A percentile compares a stretch with the other conserved stretches of the same genome.
These are phyloP conservation scores for Camelina sativa DNA, from an alignment of 345 rosid species.

Conservation along the genomic window DNA sequence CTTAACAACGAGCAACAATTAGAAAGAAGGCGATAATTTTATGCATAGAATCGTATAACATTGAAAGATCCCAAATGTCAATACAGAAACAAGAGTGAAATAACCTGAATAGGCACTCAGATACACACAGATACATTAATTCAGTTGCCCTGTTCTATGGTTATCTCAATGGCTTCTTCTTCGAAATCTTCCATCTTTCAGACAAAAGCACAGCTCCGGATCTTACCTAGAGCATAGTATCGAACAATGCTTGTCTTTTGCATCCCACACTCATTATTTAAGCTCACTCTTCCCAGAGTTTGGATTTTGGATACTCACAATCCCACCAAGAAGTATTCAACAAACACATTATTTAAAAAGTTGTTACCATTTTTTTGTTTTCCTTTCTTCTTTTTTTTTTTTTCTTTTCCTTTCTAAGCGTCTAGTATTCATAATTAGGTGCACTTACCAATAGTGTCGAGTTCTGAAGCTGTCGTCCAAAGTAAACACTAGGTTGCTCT, in stretches of 20 bases:
- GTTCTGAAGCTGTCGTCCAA: slow-evolving; percentile 22
- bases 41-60: background rate
- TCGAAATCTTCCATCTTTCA: slow-evolving; percentile 12
- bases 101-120: background rate
- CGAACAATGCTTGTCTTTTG: background rate
- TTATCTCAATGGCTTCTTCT: slow-evolving; percentile 19
- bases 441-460: slow-evolving; percentile 34
- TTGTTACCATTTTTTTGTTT: background rate
- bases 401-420: background rate
- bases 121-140: slow-evolving; percentile 7
- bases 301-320: slow-evolving; percentile 5
- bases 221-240: background rate
- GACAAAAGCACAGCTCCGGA: slow-evolving; percentile 10
- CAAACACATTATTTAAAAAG: slow-evolving; percentile 6
- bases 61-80: slow-evolving; percentile 16
- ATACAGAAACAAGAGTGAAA: slow-evolving; percentile 9
- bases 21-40: background rate
- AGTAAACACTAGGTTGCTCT: slow-evolving; percentile 25
- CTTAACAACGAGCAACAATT: background rate
- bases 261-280: slow-evolving; percentile 5
- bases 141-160: slow-evolving; percentile 18
- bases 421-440: slow-evolving; percentile 19
- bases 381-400: background rate
- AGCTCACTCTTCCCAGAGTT: background rate
- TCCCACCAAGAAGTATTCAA: slow-evolving; percentile 31